Percentiles rank a stretch among this genome's conserved stretches.
phyloP scores from a whole-genome alignment of 768 basidiomycete genomes.

The Leucocoprinus leucothites region DNA sequence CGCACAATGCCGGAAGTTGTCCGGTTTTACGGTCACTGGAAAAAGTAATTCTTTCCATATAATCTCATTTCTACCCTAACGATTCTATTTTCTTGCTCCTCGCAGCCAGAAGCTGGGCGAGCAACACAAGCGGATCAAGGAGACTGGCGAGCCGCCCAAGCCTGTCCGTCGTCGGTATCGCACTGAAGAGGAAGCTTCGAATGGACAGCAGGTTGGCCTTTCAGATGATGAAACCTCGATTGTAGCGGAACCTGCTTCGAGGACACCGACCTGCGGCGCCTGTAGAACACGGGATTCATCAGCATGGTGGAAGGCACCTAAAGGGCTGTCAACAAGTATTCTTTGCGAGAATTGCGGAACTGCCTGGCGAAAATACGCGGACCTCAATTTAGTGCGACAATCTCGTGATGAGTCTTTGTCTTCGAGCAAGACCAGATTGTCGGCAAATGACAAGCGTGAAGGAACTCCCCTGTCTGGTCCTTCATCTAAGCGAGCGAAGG shows the following conservation, averaged over 20 bases:
- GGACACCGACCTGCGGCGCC: constrained; percentile 69
- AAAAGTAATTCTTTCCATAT: constrained; percentile 49
- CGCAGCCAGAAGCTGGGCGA: constrained; percentile 64
- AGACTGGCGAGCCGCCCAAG: constrained; percentile 32
- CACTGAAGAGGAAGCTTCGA: constrained; percentile 34
- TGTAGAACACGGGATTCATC: constrained; percentile 80
- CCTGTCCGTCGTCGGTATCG: constrained; percentile 35
- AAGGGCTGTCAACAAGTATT: constrained; percentile 71
- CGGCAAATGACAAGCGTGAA: constrained; percentile 54
- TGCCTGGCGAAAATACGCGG: constrained; percentile 92
- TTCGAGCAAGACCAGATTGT: constrained; percentile 45
- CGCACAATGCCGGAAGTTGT: constrained; percentile 76
- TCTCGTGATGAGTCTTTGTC: constrained; percentile 62
- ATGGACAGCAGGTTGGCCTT: constrained; percentile 47
- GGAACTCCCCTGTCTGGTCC: constrained; percentile 51
- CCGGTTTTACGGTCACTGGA: constrained; percentile 84
- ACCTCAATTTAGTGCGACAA: constrained; percentile 67
- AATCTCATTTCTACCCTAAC: not conserved
- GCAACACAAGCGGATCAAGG: constrained; percentile 54
- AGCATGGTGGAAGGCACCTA: constrained; percentile 91
- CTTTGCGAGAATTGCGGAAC: constrained; percentile 86
- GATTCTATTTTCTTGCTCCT: constrained; percentile 11
- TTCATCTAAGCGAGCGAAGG: constrained; percentile 42
- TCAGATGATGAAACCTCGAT: constrained; percentile 79
- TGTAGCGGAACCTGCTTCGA: constrained; percentile 47